Conservation (phyloP, 148 eudicot genomes). For the Camellia granthamiana region DNA sequence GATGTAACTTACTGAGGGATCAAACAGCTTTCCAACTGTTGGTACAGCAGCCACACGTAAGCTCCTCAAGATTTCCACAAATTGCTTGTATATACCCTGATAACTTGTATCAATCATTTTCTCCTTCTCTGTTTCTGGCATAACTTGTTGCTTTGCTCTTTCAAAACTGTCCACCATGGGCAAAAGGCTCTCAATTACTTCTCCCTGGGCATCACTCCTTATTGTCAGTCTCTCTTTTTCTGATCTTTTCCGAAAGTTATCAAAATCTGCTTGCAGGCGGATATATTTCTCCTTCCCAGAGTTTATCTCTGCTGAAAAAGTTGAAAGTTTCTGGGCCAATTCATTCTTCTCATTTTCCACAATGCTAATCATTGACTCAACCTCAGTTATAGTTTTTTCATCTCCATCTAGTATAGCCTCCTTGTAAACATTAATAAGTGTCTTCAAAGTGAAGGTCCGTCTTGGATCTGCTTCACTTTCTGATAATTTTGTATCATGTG, state of each 20-base stretch:
- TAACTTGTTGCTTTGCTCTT: slow-evolving; percentile 75
- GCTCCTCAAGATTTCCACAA: slow-evolving; percentile 92
- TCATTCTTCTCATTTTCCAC: slow-evolving; percentile 66
- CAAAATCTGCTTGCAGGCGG: slow-evolving; percentile 92
- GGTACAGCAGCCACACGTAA: slow-evolving; percentile 67
- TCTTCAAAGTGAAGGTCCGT: slow-evolving; percentile 38
- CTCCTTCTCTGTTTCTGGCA: slow-evolving; percentile 75
- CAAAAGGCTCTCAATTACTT: slow-evolving; percentile 84
- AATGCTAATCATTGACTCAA: slow-evolving; percentile 48
- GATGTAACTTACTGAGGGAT: slow-evolving; percentile 67
- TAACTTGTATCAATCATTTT: slow-evolving; percentile 86
- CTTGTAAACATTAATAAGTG: slow-evolving; percentile 56
- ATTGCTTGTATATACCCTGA: slow-evolving; percentile 95
- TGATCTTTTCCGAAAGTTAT: slow-evolving; percentile 84
- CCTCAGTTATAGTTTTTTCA: slow-evolving; percentile 42
- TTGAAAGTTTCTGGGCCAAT: slow-evolving; percentile 41
- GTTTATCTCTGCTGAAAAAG: slow-evolving; percentile 52
- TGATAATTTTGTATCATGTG: slow-evolving; percentile 28
- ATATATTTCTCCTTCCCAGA: slow-evolving; percentile 74
- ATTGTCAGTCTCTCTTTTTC: slow-evolving; percentile 69
- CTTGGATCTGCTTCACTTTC: slow-evolving; percentile 25
- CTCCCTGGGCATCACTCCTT: slow-evolving; percentile 78
- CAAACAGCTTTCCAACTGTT: slow-evolving; percentile 91
- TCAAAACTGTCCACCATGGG: slow-evolving; percentile 94
- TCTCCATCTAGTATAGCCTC: slow-evolving; percentile 69